Evolutionary conservation across 805 yeast genomes (phyloP).

Genomic region (Henningerozyma blattae): DNA sequence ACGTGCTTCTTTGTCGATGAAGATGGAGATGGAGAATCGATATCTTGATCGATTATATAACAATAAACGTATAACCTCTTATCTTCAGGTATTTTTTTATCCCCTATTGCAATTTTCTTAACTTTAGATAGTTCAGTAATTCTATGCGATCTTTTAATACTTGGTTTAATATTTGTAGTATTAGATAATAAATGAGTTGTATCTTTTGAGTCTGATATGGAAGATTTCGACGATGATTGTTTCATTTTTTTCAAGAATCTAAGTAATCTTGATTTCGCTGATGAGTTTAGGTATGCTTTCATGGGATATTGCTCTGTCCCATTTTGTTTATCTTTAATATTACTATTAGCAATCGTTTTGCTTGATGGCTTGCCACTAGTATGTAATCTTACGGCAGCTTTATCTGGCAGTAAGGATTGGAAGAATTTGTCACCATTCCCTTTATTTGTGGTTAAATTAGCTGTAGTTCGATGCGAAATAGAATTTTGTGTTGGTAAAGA

Average conservation of each 20-base stretch:
- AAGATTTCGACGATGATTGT: constrained; percentile 1
- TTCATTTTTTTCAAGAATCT: constrained; percentile 14
- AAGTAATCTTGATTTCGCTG: constrained; percentile 16
- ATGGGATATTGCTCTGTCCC: no score
- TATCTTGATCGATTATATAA: constrained; percentile 8
- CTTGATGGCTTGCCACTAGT: background rate
- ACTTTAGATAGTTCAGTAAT: constrained; percentile 9
- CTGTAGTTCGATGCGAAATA: background rate
- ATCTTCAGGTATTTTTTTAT: constrained; percentile 13
- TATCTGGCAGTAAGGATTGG: constrained; percentile 20
- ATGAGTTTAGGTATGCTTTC: constrained; percentile 7
- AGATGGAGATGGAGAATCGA: constrained; percentile 2
- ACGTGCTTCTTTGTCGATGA: no score
- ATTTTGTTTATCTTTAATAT: background rate
- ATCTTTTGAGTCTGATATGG: background rate
- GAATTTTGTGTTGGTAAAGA: no score
- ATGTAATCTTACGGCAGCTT: constrained; percentile 15
- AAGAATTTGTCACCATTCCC: constrained; percentile 14
- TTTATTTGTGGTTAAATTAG: background rate
- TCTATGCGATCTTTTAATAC: constrained; percentile 3
- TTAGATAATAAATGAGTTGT: background rate
- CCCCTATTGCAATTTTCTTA: constrained; percentile 18
- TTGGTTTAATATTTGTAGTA: background rate
- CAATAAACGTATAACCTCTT: constrained; percentile 19
- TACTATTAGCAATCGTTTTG: background rate